These are phyloP conservation scores for Zychaea mexicana DNA, from an alignment of 371 early-diverging fungal genomes.

Conservation along the genomic window DNA sequence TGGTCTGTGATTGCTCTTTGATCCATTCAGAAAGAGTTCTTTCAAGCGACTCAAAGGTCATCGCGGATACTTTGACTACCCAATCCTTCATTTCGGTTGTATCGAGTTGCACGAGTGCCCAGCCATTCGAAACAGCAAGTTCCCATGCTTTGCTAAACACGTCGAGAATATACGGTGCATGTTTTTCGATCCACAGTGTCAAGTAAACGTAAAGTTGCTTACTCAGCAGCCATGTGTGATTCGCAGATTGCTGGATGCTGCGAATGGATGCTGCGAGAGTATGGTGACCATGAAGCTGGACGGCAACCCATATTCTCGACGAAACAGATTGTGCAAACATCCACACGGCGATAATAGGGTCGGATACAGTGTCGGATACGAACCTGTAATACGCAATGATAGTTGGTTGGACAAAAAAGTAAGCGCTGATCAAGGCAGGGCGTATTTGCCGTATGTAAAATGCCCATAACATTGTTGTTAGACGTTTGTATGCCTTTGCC, in stretches of 20 bases:
- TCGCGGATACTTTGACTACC: constrained; percentile 1
- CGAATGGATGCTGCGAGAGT: background rate
- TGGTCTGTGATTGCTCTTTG: constrained; percentile 8
- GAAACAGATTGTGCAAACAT: background rate
- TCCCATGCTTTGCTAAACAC: background rate
- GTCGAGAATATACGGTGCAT: background rate
- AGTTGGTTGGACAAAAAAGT: background rate
- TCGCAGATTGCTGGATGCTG: background rate
- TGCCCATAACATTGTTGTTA: background rate
- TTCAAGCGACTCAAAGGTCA: constrained; percentile 12
- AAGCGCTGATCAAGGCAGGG: background rate
- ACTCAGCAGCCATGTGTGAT: background rate
- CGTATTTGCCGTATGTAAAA: background rate
- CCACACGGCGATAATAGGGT: background rate
- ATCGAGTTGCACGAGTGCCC: background rate
- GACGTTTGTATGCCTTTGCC: background rate
- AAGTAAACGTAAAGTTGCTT: background rate
- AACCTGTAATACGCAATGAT: background rate
- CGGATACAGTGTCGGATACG: background rate
- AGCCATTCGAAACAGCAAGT: constrained; percentile 1
- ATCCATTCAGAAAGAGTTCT: constrained; percentile 13
- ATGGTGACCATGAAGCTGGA: background rate
- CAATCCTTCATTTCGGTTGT: background rate
- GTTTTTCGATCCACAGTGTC: background rate
- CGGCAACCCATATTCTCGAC: background rate